phyloP scores from a whole-genome alignment of 192 early-diverging fungal genomes.

The Pilobolus umbonatus region DNA sequence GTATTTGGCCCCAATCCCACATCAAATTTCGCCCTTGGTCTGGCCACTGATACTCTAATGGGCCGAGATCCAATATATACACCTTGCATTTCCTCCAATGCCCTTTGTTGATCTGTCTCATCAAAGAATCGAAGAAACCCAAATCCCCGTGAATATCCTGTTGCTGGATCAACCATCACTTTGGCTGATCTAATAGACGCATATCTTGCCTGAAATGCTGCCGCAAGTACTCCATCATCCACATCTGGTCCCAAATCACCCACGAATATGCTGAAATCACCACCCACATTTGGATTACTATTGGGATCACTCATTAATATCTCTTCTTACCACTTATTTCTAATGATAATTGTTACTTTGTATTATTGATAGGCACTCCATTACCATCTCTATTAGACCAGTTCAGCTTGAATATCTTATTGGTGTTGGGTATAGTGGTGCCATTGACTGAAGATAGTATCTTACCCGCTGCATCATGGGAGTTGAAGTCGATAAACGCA shows the following conservation, averaged over 20 bases:
- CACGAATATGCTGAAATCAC: conserved; percentile 16
- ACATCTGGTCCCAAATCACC: conserved; percentile 12
- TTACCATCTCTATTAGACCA: conserved; percentile 14
- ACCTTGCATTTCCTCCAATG: conserved; percentile 14
- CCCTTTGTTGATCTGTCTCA: conserved; percentile 5
- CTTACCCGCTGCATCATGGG: conserved; percentile 7
- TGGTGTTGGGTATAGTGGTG: conserved; percentile 5
- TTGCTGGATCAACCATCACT: conserved; percentile 84
- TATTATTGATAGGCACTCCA: conserved; percentile 7
- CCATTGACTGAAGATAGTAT: conserved; percentile 1
- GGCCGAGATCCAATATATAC: conserved; percentile 13
- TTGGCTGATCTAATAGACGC: conserved; percentile 54
- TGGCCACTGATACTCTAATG: conserved; percentile 5
- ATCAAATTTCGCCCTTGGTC: conserved; percentile 15
- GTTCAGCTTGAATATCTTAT: conserved; percentile 13
- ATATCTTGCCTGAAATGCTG: conserved; percentile 17
- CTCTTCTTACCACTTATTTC: not conserved
- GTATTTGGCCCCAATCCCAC: conserved; percentile 3
- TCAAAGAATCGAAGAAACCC: conserved; percentile 58
- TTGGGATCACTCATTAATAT: too few species aligned
- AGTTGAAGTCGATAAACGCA: conserved; percentile 14
- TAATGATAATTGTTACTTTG: not conserved
- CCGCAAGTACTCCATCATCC: conserved; percentile 7
- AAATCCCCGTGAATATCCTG: conserved; percentile 79
- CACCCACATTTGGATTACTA: not conserved